Base-by-base conservation (phyloP, 352 stramenopile species). In the Phytophthora melonis region DNA sequence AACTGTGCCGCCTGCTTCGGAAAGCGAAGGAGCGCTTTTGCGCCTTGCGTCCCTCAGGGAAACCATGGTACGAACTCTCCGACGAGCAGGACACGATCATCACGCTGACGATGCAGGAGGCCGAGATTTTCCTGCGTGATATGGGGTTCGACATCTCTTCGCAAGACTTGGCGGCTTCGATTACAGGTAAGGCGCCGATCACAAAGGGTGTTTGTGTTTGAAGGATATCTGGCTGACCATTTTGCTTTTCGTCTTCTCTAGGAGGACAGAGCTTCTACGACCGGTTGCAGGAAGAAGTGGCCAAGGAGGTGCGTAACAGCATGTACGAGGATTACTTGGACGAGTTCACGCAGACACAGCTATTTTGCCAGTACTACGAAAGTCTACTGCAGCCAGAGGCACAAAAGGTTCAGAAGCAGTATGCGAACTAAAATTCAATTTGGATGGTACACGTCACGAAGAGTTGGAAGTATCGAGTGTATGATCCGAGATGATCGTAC, bases 361-460 rank as follows among this genome's bases (percentile, higher is more conserved):
- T 96, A 56, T 96, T 96, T 59, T 96, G 87, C 58, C 84, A 94
- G 72, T 96, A 94, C 68, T 95, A 90, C 67, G 89, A 96, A 74
- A 89, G 81, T 13, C 64, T 89, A 3, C 67, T 96, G 27, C 72
- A 91, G 66, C 77, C 77, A 27, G 69, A 86, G 25, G 58, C 62
- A 8, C 68, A 75, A 19, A 73, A 67, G 43, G 25, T 32, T 9
- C 69, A 59, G 63, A 70, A 77, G 58, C 60, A 69, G 34, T 36
- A 50, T 50, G 41, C 41, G 41, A 50, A 50, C 41, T 19, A 16
- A 43, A 43, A 16, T 16, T 43, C 36, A 43, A 50, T 2, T n/a
- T 50, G 21, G 10, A n/a, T 45, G 16, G 41, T 50, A 50, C 41
- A 18, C 14, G 16, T 50, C 41, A 23, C 61, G 52, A 72, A 52